Conservation (phyloP, 1,139 yeast species). For the Kurtzmaniella quercitrusa region DNA sequence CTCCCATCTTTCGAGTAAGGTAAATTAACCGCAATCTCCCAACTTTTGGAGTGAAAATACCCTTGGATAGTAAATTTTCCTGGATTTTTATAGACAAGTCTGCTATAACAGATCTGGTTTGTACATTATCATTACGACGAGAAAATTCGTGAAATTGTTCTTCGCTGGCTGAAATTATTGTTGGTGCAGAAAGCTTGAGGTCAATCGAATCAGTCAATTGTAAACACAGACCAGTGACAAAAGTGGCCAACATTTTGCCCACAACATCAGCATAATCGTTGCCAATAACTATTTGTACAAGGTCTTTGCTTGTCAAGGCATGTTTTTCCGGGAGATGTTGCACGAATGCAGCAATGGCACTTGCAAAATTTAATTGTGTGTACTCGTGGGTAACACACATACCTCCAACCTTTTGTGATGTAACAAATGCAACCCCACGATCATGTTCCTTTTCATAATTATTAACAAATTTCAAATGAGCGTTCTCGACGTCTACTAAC, state of each 20-base stretch:
- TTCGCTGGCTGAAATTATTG: slow-evolving; percentile 21
- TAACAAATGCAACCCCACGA: slow-evolving; percentile 33
- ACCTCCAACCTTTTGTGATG: slow-evolving; percentile 18
- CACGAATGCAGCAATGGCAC: slow-evolving; percentile 59
- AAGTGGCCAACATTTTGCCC: slow-evolving; percentile 27
- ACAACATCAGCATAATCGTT: slow-evolving; percentile 16
- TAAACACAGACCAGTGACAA: slow-evolving; percentile 19
- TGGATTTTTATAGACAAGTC: slow-evolving; percentile 6
- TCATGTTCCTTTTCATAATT: slow-evolving; percentile 32
- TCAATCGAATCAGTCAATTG: slow-evolving; percentile 11
- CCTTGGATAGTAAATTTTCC: slow-evolving; percentile 23
- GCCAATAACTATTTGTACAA: slow-evolving; percentile 32
- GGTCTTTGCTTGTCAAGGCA: slow-evolving; percentile 37
- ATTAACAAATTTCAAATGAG: slow-evolving; percentile 18
- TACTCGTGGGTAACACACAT: slow-evolving; percentile 31
- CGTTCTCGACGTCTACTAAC: slow-evolving; percentile 2
- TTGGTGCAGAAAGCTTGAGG: slow-evolving; percentile 15
- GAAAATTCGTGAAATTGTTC: slow-evolving; percentile 10
- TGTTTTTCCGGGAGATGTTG: slow-evolving; percentile 53
- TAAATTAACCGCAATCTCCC: slow-evolving; percentile 36
- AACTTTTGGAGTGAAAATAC: slow-evolving; percentile 18
- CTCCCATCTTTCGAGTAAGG: slow-evolving; percentile 22
- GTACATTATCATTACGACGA: background rate
- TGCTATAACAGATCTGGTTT: background rate
- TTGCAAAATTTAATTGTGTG: slow-evolving; percentile 59